Percentiles rank a stretch among this genome's conserved stretches.
phyloP scores from a whole-genome alignment of 1,284 basidiomycete species.

The Crepidotus sp. region DNA sequence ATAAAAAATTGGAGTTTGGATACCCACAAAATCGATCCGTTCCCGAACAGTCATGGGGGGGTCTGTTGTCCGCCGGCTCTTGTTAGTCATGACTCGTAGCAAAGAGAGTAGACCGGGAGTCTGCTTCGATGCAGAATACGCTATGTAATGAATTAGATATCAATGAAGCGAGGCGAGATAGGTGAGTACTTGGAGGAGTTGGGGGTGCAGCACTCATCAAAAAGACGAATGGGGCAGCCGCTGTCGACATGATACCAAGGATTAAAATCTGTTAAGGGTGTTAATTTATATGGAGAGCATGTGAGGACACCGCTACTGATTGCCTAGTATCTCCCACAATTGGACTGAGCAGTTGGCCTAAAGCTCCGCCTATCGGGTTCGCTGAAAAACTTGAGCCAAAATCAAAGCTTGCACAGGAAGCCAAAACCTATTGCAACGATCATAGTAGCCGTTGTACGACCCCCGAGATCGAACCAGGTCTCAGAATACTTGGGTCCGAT shows the following conservation, averaged over 20 bases:
- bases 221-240: slow-evolving; percentile 43
- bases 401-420: slow-evolving; percentile 1
- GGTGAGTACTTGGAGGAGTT: slow-evolving; percentile 59
- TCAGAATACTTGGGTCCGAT: slow-evolving; percentile 66
- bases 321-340: slow-evolving; percentile 43
- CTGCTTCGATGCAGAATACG: slow-evolving; percentile 54
- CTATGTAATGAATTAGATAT: slow-evolving; percentile 26
- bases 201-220: slow-evolving; percentile 54
- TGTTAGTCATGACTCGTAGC: slow-evolving; percentile 46
- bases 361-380: slow-evolving; percentile 57
- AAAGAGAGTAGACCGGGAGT: slow-evolving; percentile 47
- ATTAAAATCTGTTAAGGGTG: slow-evolving; percentile 46
- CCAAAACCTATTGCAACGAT: slow-evolving; percentile 55
- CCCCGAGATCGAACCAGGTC: slow-evolving; percentile 66
- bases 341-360: slow-evolving; percentile 65
- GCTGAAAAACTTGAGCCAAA: slow-evolving; percentile 29
- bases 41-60: slow-evolving; percentile 54
- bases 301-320: slow-evolving; percentile 38
- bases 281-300: not conserved
- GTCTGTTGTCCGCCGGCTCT: slow-evolving; percentile 30
- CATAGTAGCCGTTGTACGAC: slow-evolving; percentile 75
- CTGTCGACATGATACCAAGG: slow-evolving; percentile 63
- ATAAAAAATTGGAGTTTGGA: not conserved
- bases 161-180: not conserved
- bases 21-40: slow-evolving; percentile 50